Evolutionary conservation across 176 grass and related monocot genomes (phyloP).

Genomic region (Metroxylon sagu): DNA sequence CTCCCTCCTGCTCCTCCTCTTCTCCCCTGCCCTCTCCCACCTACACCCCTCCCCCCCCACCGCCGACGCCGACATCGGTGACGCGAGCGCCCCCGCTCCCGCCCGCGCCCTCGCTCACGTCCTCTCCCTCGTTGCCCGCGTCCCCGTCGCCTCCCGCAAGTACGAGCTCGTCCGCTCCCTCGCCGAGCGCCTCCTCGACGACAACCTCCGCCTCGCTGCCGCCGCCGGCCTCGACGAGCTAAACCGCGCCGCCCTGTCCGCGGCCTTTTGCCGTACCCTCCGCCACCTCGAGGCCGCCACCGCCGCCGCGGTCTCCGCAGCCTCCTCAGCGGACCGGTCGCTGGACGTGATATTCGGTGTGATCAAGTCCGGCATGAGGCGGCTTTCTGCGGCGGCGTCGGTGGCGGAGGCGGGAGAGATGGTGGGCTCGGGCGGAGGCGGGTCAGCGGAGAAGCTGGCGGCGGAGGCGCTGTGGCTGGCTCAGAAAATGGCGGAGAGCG

Average conservation of each 20-base stretch:
- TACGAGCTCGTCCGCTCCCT: constrained; percentile 57
- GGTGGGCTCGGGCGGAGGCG: constrained; percentile 27
- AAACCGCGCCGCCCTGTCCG: constrained; percentile 34
- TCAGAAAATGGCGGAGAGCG: constrained; percentile 64
- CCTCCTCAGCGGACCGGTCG: constrained; percentile 21
- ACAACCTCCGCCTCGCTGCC: constrained; percentile 22
- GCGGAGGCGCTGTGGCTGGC: constrained; percentile 71
- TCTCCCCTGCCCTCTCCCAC: constrained; percentile 19
- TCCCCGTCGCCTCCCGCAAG: constrained; percentile 81
- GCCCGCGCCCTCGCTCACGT: constrained; percentile 63
- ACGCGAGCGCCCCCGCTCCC: constrained; percentile 21
- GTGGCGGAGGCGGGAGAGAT: not conserved
- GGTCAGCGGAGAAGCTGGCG: constrained; percentile 57
- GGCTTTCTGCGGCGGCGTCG: constrained; percentile 19
- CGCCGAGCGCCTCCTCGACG: constrained; percentile 73
- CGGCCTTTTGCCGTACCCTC: constrained; percentile 49
- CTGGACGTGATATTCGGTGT: constrained; percentile 16
- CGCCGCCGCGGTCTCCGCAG: constrained; percentile 7
- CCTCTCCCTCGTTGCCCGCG: constrained; percentile 41
- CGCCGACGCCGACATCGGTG: constrained; percentile 9
- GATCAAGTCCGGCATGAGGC: constrained; percentile 30
- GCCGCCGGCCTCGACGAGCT: constrained; percentile 18
- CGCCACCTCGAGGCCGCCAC: constrained; percentile 37
- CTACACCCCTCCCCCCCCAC: not conserved
- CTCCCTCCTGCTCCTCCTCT: constrained; percentile 34